Evolutionary conservation across 177 flowering plant genomes (phyloP), one percentile per base, ranked within the genome.

Genomic region (Vitis hybrid): DNA sequence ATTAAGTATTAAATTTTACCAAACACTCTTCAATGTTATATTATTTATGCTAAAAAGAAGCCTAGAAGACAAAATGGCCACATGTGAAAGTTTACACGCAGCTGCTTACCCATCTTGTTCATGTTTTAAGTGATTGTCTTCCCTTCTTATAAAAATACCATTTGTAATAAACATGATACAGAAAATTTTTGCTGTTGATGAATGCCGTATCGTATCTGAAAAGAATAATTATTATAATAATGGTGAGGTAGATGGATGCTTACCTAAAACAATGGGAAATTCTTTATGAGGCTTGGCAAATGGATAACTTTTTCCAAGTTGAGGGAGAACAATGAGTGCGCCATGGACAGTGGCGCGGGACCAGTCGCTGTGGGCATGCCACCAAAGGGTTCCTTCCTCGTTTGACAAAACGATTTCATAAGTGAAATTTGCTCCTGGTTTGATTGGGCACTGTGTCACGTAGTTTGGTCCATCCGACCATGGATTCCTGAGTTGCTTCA

Each of bases 341-440:
- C 88, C 88, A 64, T 83, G 79, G 2, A 85, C 82, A 0, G 88
- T 83, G 65, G 85, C 88, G 1, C 88, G 66, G 1, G 77, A 11
- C 86, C 86, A 79, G 11, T 79, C 85, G 22, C 81, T 80, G 33
- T 85, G 88, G 8, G 86, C 88, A 26, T 85, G 88, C 86, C 86
- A 85, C 86, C 86, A 85, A 0, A 85, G 26, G 14, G 85, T 82
- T 19, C 86, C 86, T 68, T 76, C 84, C 63, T 85, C 86, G 0
- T 9, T 21, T 1, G 78, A 68, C 22, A 83, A 75, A 9, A 70
- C 65, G 19, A 85, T 49, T 22, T 67, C 65, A 16, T 85, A 74
- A 1, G 67, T 80, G 73, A 81, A 83, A 58, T 62, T 83, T 1
- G 65, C 13, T 18, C 85, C 84, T 2, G 85, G 76, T 29, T 50